Conservation (phyloP, 768 basidiomycete species). For the Leccinellum luteum region DNA sequence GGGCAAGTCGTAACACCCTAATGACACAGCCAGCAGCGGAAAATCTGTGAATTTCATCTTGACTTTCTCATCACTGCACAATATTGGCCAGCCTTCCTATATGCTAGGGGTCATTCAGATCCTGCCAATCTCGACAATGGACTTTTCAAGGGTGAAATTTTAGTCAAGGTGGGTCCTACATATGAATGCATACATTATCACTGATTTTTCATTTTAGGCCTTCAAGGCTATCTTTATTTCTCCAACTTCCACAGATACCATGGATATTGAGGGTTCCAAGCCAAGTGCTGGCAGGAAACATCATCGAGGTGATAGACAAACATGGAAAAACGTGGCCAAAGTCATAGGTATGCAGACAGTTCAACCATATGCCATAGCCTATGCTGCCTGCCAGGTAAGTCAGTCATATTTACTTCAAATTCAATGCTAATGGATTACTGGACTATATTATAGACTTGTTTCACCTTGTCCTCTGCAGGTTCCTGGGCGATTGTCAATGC, state of each 20-base stretch:
- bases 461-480: neutral
- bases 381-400: slow-evolving; percentile 3
- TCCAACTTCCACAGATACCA: neutral
- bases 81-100: slow-evolving; percentile 2
- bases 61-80: neutral
- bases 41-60: neutral
- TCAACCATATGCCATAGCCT: neutral
- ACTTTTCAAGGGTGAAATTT: neutral
- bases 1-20: no score
- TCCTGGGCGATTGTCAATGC: neutral
- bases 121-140: neutral
- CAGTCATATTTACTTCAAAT: neutral
- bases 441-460: neutral
- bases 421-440: neutral
- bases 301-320: neutral
- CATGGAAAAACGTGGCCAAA: neutral
- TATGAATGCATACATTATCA: neutral
- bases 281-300: neutral
- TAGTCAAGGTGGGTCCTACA: neutral
- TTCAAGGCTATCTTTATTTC: slow-evolving; percentile 3
- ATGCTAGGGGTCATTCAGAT: neutral
- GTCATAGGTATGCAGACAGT: neutral
- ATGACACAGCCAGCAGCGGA: no score
- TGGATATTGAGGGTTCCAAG: neutral
- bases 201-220: neutral